Conservation (phyloP, 345 rosid species). For the Nasturtium officinale region DNA sequence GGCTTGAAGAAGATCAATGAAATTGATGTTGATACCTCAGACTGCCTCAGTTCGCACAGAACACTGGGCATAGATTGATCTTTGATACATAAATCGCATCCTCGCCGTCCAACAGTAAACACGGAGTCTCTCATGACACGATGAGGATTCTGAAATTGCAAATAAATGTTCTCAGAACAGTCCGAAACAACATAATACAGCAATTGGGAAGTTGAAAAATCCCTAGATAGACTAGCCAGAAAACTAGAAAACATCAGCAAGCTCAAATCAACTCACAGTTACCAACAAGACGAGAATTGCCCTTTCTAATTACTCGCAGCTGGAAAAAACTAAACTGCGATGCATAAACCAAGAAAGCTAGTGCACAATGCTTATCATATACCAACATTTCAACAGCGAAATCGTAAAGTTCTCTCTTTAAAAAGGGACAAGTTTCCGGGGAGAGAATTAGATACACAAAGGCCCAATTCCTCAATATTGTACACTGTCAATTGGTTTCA, state of each 20-base stretch:
- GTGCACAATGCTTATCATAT: neutral
- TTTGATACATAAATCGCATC: constrained; percentile 69
- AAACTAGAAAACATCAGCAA: neutral
- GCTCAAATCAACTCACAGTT: neutral
- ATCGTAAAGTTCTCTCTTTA: neutral
- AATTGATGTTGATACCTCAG: constrained; percentile 57
- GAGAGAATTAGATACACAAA: neutral
- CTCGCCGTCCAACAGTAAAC: constrained; percentile 78
- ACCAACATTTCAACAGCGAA: neutral
- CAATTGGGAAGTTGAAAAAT: neutral
- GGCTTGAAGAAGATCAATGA: constrained; percentile 4
- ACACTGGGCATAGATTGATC: constrained; percentile 58
- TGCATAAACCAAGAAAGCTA: neutral
- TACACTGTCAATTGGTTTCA: neutral
- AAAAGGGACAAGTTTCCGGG: neutral
- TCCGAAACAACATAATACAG: constrained; percentile 24
- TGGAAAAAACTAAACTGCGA: neutral
- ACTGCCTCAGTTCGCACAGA: constrained; percentile 75
- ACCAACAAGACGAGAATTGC: neutral
- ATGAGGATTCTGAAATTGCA: constrained; percentile 70
- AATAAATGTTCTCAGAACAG: neutral
- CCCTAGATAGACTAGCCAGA: constrained; percentile 1
- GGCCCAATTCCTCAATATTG: neutral
- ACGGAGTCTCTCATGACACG: constrained; percentile 52
- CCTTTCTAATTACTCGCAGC: neutral